Evolutionary conservation across 257 asterid genomes (phyloP), one percentile per base, ranked within the genome.

Genomic region (Misopates orontium): DNA sequence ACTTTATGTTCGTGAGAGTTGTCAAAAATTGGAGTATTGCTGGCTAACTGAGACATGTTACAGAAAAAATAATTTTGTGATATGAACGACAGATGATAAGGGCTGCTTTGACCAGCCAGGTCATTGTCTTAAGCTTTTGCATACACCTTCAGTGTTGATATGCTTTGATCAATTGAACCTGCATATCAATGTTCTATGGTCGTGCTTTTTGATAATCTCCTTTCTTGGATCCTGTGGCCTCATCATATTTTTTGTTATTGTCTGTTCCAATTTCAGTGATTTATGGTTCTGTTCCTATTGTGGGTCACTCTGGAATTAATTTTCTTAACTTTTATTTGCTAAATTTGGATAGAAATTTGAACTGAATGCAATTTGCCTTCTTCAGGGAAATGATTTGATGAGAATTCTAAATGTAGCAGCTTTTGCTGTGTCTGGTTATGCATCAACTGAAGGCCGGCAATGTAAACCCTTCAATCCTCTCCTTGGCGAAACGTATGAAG

Each of bases 401-500:
- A 90, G 97, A 84, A 84, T 93, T 71, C 84, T 93, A 64, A 85
- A 93, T 64, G 82, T 90, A 75, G 97, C 96, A 68, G 96, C 97
- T 81, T 93, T 93, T 78, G 99, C 99, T n/a, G 96, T 90, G 66
- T 94, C 99, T 72, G 95, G 99, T 69, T 90, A 94, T 73, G 92
- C 99, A 66, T 94, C 99, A 60, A 94, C 99, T 28, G 97, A 94
- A 71, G 99, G 99, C 62, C 81, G 96, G 50, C 97, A 90, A 64
- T 94, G 99, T 84, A 94, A 94, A 81, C 97, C 99, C 25, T 94
- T 94, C 77, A 94, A 94, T 83, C 99, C 99, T 79, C 90, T 94
- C 60, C 99, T 94, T 44, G 99, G 99, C 45, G 99, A 94, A 80
- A 94, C 99, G 66, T 94, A 90, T 18, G 97, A 94, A 79, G 99